Evolutionary conservation across 78 protist genomes (phyloP), one percentile per base, ranked within the genome.

Genomic region (Dictyostelium capitatum): DNA sequence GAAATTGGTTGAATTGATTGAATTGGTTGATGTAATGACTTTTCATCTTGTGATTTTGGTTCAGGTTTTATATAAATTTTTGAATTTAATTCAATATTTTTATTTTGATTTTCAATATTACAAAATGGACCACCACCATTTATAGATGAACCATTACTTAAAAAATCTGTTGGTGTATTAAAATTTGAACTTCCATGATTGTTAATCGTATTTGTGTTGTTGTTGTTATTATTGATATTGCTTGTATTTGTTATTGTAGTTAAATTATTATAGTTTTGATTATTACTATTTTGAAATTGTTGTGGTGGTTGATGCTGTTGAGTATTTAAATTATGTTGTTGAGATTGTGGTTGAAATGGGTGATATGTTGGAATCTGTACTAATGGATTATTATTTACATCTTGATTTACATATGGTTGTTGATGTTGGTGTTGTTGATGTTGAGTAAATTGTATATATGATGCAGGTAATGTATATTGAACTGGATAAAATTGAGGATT

Each of bases 341-440:
- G 56, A 48, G 53, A 48, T 51, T 51, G 56, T 51, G 1, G 15
- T 51, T 51, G 56, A 12, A 12, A 51, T 51, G 1, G 56, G 1
- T 8, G 15, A 12, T 51, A 14, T 4, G 56, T 14, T 51, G 56
- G 56, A 12, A 12, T 14, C 3, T 8, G 69, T 8, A 37, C 43
- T 37, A 37, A 37, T 37, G 43, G 43, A 30, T 65, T 65, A 23
- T 23, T 65, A 30, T 65, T 30, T 37, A 14, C 2, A 59, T 23
- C 19, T 23, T 10, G 30, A 19, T 59, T 17, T 7, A 67, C 37
- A 2, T 67, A 41, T 73, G 9, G 57, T 73, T 73, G 80, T 23
- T 73, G 57, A 25, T 41, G 79, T 43, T 9, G 79, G 9, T 72
- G 79, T 72, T 72, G 79, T 20, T 46, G 79, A 20, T 43, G 57